phyloP scores from a whole-genome alignment of 1,284 basidiomycete species.

The Tilletia indica region DNA sequence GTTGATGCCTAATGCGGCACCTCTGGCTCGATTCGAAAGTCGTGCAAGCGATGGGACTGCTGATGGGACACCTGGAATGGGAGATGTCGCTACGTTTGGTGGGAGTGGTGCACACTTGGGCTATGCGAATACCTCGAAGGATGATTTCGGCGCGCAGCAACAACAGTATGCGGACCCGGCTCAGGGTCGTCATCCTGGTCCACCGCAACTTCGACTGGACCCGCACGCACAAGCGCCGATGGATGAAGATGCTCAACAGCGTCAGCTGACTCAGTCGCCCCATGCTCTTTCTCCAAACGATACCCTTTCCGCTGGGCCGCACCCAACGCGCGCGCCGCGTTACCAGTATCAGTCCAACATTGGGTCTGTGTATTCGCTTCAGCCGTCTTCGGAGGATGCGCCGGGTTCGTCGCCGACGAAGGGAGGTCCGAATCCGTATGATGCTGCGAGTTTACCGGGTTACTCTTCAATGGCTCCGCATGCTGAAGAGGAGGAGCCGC shows the following conservation, averaged over 20 bases:
- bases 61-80: neutral
- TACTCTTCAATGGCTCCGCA: constrained; percentile 1
- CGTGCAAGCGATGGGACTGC: neutral
- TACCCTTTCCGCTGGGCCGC: neutral
- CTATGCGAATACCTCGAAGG: neutral
- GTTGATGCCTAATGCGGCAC: constrained; percentile 1
- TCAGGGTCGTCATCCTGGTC: neutral
- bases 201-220: constrained; percentile 7
- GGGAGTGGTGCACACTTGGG: neutral
- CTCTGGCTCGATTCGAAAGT: neutral
- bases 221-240: neutral
- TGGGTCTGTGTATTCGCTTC: constrained; percentile 5
- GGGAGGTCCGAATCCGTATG: neutral
- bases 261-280: neutral
- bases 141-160: neutral
- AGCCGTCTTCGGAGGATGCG: neutral
- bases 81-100: neutral
- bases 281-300: neutral
- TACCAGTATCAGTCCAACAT: constrained; percentile 4
- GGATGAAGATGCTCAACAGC: neutral
- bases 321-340: neutral
- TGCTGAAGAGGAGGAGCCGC: neutral
- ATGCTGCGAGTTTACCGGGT: neutral
- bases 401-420: neutral
- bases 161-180: neutral